A percentile compares a stretch with the other conserved stretches of the same genome.
Conservation (phyloP, 2,329 filamentous ascomycete species). For the Dactylellina haptotyla region DNA sequence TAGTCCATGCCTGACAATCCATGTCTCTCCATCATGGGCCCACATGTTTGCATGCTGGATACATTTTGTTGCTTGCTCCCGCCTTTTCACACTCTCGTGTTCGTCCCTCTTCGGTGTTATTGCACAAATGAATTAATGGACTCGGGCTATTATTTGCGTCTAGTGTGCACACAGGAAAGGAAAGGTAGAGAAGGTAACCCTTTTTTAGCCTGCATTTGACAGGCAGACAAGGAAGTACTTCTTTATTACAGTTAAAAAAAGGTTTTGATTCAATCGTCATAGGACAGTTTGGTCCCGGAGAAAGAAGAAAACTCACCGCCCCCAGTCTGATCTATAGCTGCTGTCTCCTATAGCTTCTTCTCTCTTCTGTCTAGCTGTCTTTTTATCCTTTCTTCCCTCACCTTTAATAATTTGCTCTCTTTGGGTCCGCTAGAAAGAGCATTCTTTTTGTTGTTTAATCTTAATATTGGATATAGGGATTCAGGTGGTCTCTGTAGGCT, state of each 20-base stretch:
- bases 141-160: constrained; percentile 10
- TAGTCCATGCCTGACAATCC: not conserved
- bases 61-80: not conserved
- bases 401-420: constrained; percentile 7
- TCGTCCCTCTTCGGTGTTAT: constrained; percentile 6
- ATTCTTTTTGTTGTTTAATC: no score
- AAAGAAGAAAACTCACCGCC: not conserved
- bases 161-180: no score
- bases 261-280: constrained; percentile 23
- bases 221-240: not conserved
- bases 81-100: no score
- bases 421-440: no score
- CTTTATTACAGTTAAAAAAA: not conserved
- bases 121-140: not conserved
- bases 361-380: constrained; percentile 32
- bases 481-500: no score
- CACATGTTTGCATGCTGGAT: constrained; percentile 12
- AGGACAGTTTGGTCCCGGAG: constrained; percentile 16
- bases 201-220: constrained; percentile 11
- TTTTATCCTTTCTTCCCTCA: constrained; percentile 8
- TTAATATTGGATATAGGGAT: no score
- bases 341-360: constrained; percentile 8
- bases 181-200: not conserved
- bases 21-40: not conserved
- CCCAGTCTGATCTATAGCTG: constrained; percentile 8